phyloP scores from a whole-genome alignment of 495 filamentous ascomycete genomes.

The Copromyces sp. region DNA sequence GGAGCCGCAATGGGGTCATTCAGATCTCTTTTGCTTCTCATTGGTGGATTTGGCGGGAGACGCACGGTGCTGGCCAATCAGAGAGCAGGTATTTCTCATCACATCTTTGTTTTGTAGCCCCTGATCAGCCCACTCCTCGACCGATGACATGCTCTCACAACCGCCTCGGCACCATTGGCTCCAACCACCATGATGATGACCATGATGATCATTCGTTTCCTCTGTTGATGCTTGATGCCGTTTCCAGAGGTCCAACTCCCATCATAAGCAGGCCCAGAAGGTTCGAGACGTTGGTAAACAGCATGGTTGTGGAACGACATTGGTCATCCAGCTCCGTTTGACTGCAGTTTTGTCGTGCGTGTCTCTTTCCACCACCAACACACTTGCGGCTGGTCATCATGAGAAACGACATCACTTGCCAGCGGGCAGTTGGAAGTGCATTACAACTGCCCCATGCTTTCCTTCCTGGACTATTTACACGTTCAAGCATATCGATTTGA shows the following conservation, averaged over 20 bases:
- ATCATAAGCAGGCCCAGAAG: background rate
- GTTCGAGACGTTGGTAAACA: background rate
- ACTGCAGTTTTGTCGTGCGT: background rate
- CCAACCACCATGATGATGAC: background rate
- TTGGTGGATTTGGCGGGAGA: conserved; percentile 4
- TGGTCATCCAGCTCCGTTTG: background rate
- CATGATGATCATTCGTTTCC: background rate
- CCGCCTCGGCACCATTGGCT: background rate
- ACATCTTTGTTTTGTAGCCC: background rate
- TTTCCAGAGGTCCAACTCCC: background rate
- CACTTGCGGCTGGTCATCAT: background rate
- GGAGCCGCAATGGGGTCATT: background rate
- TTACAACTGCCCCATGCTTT: background rate
- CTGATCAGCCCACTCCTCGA: background rate
- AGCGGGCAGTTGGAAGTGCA: background rate
- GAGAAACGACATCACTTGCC: background rate
- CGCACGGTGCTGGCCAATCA: conserved; percentile 8
- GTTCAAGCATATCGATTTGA: background rate
- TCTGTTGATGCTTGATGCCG: background rate
- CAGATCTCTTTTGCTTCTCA: background rate
- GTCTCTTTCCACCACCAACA: background rate
- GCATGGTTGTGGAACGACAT: background rate
- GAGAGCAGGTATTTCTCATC: conserved; percentile 20
- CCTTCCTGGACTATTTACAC: background rate
- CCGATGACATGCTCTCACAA: background rate